These are phyloP conservation scores for Ligustrum vulgare DNA, from an alignment of 257 asterid species.

Conservation along the genomic window DNA sequence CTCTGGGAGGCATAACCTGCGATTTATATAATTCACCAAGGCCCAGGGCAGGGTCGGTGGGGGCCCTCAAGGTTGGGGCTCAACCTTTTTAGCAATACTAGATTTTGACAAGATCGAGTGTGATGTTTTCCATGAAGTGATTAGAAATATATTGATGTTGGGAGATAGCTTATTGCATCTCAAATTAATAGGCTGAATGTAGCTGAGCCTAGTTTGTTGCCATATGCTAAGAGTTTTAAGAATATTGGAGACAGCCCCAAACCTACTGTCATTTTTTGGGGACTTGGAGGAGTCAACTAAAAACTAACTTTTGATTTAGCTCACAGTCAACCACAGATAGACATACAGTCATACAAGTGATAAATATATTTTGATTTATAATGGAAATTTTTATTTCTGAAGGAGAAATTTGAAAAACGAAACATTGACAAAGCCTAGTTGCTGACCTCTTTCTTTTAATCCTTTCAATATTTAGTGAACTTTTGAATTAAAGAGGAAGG, in stretches of 20 bases:
- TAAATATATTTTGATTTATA: not conserved
- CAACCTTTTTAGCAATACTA: too few species aligned
- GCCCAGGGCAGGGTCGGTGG: too few species aligned
- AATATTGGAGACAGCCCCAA: not conserved
- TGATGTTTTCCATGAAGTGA: not conserved
- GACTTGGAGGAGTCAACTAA: not conserved
- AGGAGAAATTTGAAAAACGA: not conserved
- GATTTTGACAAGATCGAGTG: not conserved
- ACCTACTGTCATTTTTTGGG: not conserved
- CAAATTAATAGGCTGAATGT: not conserved
- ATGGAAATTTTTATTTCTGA: not conserved
- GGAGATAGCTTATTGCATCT: constrained; percentile 1
- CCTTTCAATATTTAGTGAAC: not conserved
- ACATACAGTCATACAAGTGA: not conserved
- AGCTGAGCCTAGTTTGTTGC: not conserved
- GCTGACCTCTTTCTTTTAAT: not conserved
- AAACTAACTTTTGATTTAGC: not conserved
- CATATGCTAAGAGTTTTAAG: not conserved
- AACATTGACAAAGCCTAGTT: not conserved
- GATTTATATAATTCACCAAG: too few species aligned
- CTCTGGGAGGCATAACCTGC: too few species aligned
- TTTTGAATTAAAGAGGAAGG: not conserved
- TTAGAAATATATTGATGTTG: not conserved
- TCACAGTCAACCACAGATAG: not conserved
- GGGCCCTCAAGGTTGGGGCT: too few species aligned